Evolutionary conservation across 176 grass and related monocot genomes (phyloP), one percentile per base, ranked within the genome.

Genomic region (Luzula sylvatica): DNA sequence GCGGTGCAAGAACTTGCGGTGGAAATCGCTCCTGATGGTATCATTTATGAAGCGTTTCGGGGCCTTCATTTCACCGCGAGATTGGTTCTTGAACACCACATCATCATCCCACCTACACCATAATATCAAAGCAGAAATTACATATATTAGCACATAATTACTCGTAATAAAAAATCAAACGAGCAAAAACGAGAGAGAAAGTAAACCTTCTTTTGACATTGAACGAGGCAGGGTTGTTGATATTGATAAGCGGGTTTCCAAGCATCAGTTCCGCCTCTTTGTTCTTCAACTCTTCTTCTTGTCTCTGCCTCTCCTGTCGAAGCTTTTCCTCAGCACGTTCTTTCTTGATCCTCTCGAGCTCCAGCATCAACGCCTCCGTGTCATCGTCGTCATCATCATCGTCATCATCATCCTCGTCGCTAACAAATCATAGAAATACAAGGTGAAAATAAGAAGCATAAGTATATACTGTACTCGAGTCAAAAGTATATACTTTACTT

Each of bases 271-370:
- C 92, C 58, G 81, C 85, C 61, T 98, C 92, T 54, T 90, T 96
- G 20, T 44, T 67, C 61, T 98, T 87, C 13, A 87, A 79, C 23
- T 87, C 92, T 69, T 98, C 92, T 82, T 87, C 92, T 32, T 80
- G 85, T 55, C 82, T 23, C 50, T 77, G 78, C 1, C 28, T 78
- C 8, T 98, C 92, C 92, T 90, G 89, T 67, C 68, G 67, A 59
- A 86, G 75, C 52, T 82, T 98, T 55, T 98, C 92, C 15, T 90
- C 85, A 0, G 78, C 72, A 71, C 81, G 70, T 74, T 90, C 92
- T 74, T 90, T 98, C 52, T 86, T 98, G 47, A 98, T 87, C 69
- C 86, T 86, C 62, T 90, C 92, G 26, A 98, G 78, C 50, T 98
- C 92, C 14, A 81, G 85, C 86, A 98, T 90, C 38, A 90, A 58